Evolutionary conservation across 305 asterid species (phyloP).

Genomic region (Plantago lanceolata): DNA sequence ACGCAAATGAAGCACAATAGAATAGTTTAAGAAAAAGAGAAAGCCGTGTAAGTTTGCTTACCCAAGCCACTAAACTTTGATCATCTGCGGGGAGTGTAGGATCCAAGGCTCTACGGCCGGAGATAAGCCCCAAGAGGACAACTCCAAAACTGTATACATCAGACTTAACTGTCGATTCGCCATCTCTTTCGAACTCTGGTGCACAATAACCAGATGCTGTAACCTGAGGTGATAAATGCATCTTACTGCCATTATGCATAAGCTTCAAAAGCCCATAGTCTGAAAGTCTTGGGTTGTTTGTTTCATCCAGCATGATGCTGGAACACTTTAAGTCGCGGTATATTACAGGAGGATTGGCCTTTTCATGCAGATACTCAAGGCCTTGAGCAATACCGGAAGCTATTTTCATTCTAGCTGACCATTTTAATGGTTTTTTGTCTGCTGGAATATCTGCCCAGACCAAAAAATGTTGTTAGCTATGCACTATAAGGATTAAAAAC

Average conservation of each 20-base stretch:
- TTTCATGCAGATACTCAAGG: conserved; percentile 45
- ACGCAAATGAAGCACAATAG: background rate
- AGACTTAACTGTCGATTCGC: conserved; percentile 37
- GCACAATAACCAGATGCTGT: conserved; percentile 46
- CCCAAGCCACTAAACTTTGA: conserved; percentile 45
- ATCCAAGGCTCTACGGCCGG: conserved; percentile 51
- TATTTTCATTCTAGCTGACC: conserved; percentile 46
- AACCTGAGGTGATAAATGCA: conserved; percentile 29
- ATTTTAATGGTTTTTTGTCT: conserved; percentile 31
- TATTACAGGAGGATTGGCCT: conserved; percentile 47
- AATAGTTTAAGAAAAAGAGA: background rate
- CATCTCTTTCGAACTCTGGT: conserved; percentile 43
- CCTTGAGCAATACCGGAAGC: conserved; percentile 51
- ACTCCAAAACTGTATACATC: conserved; percentile 53
- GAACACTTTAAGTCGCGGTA: conserved; percentile 45
- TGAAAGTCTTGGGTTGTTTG: conserved; percentile 35
- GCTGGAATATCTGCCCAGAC: conserved; percentile 29
- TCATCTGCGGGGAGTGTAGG: conserved; percentile 33
- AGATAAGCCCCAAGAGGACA: conserved; percentile 42
- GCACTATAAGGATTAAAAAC: background rate
- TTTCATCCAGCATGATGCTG: conserved; percentile 38
- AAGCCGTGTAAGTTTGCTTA: conserved; percentile 19
- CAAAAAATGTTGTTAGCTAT: background rate
- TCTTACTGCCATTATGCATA: conserved; percentile 34
- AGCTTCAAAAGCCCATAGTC: conserved; percentile 57